Base-by-base conservation (phyloP, 164 flowering plant species). In the Macadamia integrifolia region DNA sequence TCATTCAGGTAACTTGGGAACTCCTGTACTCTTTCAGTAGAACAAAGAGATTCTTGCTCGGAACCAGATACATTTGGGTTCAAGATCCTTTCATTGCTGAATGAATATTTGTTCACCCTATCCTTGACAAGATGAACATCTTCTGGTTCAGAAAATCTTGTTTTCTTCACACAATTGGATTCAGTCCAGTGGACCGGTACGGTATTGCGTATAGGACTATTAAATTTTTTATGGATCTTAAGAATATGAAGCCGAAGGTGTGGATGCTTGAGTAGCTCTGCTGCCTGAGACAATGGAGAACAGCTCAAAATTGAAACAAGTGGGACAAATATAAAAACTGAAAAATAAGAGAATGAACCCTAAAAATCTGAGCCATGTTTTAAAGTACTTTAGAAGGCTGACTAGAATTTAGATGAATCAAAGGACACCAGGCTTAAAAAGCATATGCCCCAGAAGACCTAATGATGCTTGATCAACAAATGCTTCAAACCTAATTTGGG, bases 241-340 rank as follows among this genome's bases (percentile, higher is more conserved):
- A 84, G 82, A 68, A 95, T 79, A 78, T 84, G 74, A 48, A 91
- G 85, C 74, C 88, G 96, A 74, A 95, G 96, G 67, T 78, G 88
- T 31, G 93, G 91, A 66, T 90, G 92, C 72, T 81, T 74, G 31
- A 95, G 96, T 62, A 95, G 83, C 75, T 95, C 98, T 14, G 89
- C 84, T 75, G 98, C 94, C 99, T 95, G 89, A 28, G 32, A 70
- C 42, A 71, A 74, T 61, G 49, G 40, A 60, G 43, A 64, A 46
- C 60, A 68, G 40, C 40, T 28, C 55, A 63, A 58, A 64, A 18
- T n/a, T 2, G 50, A 56, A 35, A 50, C 32, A 17, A 44, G 14
- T 28, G 42, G 42, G 15, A 60, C 6, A 60, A 1, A 17, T 28
- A 48, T 4, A 10, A 42, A 9, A 14, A 35, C 29, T 46, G 53